These are phyloP conservation scores for Posidonia oceanica DNA, from an alignment of 116 monocot species.

Conservation along the genomic window DNA sequence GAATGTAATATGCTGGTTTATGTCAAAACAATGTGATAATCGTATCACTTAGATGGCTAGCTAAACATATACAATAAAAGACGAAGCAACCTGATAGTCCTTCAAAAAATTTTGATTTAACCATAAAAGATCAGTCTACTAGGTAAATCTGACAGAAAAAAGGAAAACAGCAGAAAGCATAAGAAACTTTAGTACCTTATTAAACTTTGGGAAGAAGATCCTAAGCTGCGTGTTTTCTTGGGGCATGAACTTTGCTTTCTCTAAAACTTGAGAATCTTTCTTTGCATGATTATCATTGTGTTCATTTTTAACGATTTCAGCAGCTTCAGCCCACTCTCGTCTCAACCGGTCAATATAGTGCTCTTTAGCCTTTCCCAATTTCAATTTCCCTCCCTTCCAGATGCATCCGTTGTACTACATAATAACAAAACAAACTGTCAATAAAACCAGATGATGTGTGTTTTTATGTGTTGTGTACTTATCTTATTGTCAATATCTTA, in stretches of 20 bases:
- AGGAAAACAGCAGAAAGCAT: not conserved
- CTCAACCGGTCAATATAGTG: slow-evolving; percentile 75
- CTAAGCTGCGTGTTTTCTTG: slow-evolving; percentile 35
- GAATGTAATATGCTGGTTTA: too few species aligned
- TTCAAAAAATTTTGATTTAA: not conserved
- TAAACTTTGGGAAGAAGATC: slow-evolving; percentile 78
- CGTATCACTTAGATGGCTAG: too few species aligned
- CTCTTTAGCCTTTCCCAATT: slow-evolving; percentile 83
- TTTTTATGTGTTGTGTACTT: too few species aligned
- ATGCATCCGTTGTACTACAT: slow-evolving; percentile 89
- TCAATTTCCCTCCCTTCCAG: slow-evolving; percentile 85
- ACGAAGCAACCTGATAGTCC: not conserved
- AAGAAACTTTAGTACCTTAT: slow-evolving; percentile 47
- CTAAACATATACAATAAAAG: not conserved
- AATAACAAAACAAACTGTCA: slow-evolving; percentile 2
- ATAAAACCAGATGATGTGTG: not conserved
- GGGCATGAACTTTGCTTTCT: slow-evolving; percentile 6
- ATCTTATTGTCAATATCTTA: too few species aligned
- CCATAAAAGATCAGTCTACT: not conserved
- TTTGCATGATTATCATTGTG: not conserved
- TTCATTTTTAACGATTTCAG: slow-evolving; percentile 12
- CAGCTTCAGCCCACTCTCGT: slow-evolving; percentile 73
- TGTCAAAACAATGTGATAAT: too few species aligned
- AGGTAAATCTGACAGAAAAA: not conserved
- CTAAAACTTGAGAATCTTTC: slow-evolving; percentile 1